Base-by-base conservation (phyloP, 257 asterid species). In the Solanum sejunctum region DNA sequence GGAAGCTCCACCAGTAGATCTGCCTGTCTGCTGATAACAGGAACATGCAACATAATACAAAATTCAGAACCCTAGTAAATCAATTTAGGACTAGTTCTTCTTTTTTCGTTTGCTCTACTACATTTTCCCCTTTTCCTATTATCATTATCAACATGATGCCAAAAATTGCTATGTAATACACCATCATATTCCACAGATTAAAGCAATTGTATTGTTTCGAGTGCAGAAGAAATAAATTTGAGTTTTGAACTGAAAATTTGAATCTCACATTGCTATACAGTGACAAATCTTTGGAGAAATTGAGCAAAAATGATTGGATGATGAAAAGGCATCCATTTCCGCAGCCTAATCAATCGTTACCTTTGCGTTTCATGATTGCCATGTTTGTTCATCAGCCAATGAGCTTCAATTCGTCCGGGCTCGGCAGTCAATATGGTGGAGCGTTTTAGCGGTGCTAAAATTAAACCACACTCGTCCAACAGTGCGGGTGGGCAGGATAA, bases 1-100 rank as follows among this genome's bases (percentile, higher is more conserved):
- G 41, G 93, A 92, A 88, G 85, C 86, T 69, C 95, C 97, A 63
- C 99, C 98, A 0, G 83, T 88, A 17, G 98, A 95, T 87, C 89
- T 92, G 43, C 98, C 98, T 5, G 58, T 86, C 18, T 95, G 98
- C 80, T 91, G 88, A 80, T 78, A 6, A 8, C 57, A 39, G 23
- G 64, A 51, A 55, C 55, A 1, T 13, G 16, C 52, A 10, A 21
- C 80, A 64, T 23, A 9, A 51, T 21, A 64, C 61, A 21, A 47
- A n/a, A 61, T 10, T 52, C 79, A 61, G 57, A 55, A n/a, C 45
- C 45, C 4, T 86, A 72, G 71, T 2, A 32, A 32, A 32, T 32
- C 84, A 55, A 86, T 89, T 26, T 66, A 54, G 89, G 87, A 81
- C 71, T 28, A 10, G 67, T 41, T 23, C 67, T 51, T 85, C 71